Percentiles rank a stretch among this genome's conserved stretches.
Conservation (phyloP, 352 stramenopile species). For the Globisporangium splendens region DNA sequence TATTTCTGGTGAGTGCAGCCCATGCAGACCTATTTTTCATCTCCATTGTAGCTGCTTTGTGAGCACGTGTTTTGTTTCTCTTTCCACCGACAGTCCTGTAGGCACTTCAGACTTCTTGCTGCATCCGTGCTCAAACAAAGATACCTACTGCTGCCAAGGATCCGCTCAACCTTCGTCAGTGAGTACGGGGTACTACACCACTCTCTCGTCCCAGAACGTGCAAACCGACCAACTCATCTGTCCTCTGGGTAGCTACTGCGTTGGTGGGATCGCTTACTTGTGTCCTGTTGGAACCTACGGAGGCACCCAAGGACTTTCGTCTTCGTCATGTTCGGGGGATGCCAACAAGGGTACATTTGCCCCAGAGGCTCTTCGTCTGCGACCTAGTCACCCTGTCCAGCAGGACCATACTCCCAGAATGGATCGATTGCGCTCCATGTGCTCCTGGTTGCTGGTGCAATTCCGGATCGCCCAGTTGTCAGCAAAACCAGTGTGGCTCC, state of each 20-base stretch:
- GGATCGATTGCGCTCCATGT: slow-evolving; percentile 47
- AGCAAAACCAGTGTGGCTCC: slow-evolving; percentile 48
- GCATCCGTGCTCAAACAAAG: slow-evolving; percentile 31
- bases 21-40: background rate
- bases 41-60: background rate
- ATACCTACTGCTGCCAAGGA: slow-evolving; percentile 44
- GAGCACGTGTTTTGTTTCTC: background rate
- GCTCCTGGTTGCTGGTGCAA: slow-evolving; percentile 57
- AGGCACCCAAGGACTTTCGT: slow-evolving; percentile 34
- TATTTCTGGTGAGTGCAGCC: slow-evolving; percentile 50
- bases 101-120: slow-evolving; percentile 36
- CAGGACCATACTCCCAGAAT: slow-evolving; percentile 56
- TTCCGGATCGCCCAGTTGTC: slow-evolving; percentile 32
- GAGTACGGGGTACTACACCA: slow-evolving; percentile 44
- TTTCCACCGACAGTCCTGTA: slow-evolving; percentile 23
- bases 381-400: slow-evolving; percentile 44
- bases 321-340: slow-evolving; percentile 44
- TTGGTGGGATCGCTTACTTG: slow-evolving; percentile 38
- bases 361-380: slow-evolving; percentile 32
- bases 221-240: slow-evolving; percentile 53
- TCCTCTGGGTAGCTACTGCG: slow-evolving; percentile 56
- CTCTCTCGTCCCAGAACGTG: slow-evolving; percentile 24
- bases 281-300: slow-evolving; percentile 60
- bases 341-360: slow-evolving; percentile 55
- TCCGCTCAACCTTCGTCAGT: slow-evolving; percentile 35